These are phyloP conservation scores for Copromyces sp. DNA, from an alignment of 495 filamentous ascomycete species.

Conservation along the genomic window DNA sequence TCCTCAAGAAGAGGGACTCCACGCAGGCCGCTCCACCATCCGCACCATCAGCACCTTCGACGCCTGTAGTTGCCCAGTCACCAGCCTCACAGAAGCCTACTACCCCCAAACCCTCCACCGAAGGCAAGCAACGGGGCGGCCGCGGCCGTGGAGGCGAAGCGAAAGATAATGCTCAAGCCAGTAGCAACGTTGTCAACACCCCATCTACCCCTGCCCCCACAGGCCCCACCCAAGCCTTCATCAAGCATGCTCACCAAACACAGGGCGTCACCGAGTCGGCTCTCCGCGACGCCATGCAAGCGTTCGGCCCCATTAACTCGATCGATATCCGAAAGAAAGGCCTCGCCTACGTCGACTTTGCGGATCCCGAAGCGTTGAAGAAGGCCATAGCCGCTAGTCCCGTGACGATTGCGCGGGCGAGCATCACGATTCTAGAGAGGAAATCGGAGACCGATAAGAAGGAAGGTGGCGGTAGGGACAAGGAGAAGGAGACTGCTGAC, in stretches of 20 bases:
- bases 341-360: constrained; percentile 84
- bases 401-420: constrained; percentile 68
- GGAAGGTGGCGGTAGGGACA: constrained; percentile 3
- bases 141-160: not conserved
- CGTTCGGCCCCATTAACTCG: constrained; percentile 58
- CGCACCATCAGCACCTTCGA: constrained; percentile 19
- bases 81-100: constrained; percentile 18
- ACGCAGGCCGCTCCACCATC: constrained; percentile 8
- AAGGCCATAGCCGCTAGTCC: constrained; percentile 76
- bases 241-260: constrained; percentile 86
- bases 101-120: constrained; percentile 8
- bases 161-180: constrained; percentile 3
- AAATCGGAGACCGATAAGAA: constrained; percentile 44
- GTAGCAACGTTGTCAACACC: constrained; percentile 17
- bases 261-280: constrained; percentile 79
- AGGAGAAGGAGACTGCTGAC: not conserved
- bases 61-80: constrained; percentile 4
- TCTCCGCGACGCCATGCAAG: constrained; percentile 58
- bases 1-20: constrained; percentile 32
- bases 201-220: constrained; percentile 28
- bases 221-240: constrained; percentile 69
- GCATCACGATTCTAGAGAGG: constrained; percentile 75
- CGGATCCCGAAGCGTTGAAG: constrained; percentile 53
- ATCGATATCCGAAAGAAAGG: constrained; percentile 90
- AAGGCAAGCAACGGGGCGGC: constrained; percentile 23